A percentile compares a stretch with the other conserved stretches of the same genome.
phyloP scores from a whole-genome alignment of 2,329 filamentous ascomycete genomes.

The Stenocarpella maydis region DNA sequence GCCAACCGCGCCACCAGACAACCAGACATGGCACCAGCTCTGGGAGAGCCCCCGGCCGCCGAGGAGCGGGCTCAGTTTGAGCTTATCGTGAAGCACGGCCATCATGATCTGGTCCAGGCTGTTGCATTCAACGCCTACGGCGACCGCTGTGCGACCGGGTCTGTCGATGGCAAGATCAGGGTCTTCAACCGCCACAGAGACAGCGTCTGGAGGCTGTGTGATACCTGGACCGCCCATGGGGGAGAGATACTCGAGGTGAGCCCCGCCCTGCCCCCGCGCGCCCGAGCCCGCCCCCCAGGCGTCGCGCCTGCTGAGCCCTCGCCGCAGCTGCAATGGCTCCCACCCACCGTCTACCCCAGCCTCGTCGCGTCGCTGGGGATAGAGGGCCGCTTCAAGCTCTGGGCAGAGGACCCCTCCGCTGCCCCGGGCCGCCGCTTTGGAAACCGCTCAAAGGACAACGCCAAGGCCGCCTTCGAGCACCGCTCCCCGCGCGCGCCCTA shows the following conservation, averaged over 20 bases:
- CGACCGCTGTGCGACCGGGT: conserved; percentile 88
- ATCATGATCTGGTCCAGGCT: conserved; percentile 82
- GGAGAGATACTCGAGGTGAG: conserved; percentile 87
- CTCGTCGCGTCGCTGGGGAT: conserved; percentile 88
- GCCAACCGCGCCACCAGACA: background rate
- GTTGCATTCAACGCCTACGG: conserved; percentile 93
- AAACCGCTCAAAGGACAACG: conserved; percentile 56
- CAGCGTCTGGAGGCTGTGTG: conserved; percentile 79
- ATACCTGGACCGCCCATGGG: conserved; percentile 90
- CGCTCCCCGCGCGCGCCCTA: conserved; percentile 71
- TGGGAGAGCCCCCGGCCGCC: conserved; percentile 42
- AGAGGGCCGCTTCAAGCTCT: conserved; percentile 89
- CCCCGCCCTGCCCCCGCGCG: conserved; percentile 29
- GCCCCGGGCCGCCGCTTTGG: conserved; percentile 84
- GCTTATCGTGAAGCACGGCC: conserved; percentile 74
- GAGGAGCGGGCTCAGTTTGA: conserved; percentile 61
- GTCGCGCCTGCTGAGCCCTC: conserved; percentile 37
- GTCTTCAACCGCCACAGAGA: conserved; percentile 88
- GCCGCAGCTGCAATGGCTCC: conserved; percentile 86
- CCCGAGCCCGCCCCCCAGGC: background rate
- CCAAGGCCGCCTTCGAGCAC: conserved; percentile 63
- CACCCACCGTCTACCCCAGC: conserved; percentile 85
- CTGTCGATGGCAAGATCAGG: conserved; percentile 90
- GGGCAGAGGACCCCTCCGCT: conserved; percentile 89
- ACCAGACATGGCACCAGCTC: conserved; percentile 39